phyloP scores from a whole-genome alignment of 768 basidiomycete genomes.

The Mycena floridula region DNA sequence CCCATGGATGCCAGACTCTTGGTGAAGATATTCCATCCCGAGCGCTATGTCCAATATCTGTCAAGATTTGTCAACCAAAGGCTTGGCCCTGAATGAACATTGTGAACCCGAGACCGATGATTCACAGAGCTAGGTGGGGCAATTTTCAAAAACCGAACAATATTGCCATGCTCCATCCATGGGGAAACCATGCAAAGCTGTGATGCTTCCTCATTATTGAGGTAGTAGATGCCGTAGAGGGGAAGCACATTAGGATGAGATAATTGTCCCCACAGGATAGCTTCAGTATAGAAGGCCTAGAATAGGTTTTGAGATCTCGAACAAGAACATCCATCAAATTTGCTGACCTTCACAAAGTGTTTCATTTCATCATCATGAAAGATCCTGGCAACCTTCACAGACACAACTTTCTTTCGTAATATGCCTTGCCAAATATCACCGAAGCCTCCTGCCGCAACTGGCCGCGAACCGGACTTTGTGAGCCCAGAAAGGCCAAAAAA shows the following conservation, averaged over 20 bases:
- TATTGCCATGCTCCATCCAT: slow-evolving; percentile 6
- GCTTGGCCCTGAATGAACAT: background rate
- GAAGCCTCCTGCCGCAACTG: slow-evolving; percentile 10
- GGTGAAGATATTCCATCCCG: slow-evolving; percentile 12
- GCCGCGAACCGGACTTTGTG: slow-evolving; percentile 6
- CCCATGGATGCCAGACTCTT: slow-evolving; percentile 9
- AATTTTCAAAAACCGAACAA: slow-evolving; percentile 6
- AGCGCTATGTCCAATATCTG: slow-evolving; percentile 8
- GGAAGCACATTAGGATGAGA: slow-evolving; percentile 15
- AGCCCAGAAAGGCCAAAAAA: slow-evolving; percentile 9
- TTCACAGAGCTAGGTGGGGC: background rate
- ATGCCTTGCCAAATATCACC: slow-evolving; percentile 9
- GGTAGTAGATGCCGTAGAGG: slow-evolving; percentile 3
- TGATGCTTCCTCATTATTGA: slow-evolving; percentile 7
- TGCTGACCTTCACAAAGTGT: slow-evolving; percentile 3
- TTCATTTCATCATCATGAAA: slow-evolving; percentile 4
- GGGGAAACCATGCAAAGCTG: slow-evolving; percentile 8
- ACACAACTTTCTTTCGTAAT: slow-evolving; percentile 10
- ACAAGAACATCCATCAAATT: background rate
- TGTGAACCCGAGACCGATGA: slow-evolving; percentile 4
- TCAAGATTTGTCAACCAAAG: background rate
- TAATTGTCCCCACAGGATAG: slow-evolving; percentile 13
- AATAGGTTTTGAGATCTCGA: background rate
- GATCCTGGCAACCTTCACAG: slow-evolving; percentile 10
- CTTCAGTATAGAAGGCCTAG: slow-evolving; percentile 12